Base-by-base conservation (phyloP, 2,329 filamentous ascomycete genomes). In the Thielaviopsis musarum region DNA sequence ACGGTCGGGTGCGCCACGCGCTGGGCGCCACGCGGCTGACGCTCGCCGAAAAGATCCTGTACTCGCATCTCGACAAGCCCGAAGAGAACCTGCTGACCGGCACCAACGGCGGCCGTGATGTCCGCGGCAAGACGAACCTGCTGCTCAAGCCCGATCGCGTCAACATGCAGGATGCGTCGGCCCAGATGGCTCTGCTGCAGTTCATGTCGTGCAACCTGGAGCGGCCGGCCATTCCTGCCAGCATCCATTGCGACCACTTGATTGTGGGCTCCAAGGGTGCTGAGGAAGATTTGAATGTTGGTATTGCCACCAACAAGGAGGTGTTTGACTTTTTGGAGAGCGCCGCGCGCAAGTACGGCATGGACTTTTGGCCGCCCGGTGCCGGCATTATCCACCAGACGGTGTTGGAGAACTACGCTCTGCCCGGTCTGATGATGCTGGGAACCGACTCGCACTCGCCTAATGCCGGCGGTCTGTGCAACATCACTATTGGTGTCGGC, bases 171-270 rank as follows among this genome's bases (percentile, higher is more conserved):
- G 93, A 98, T 76, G 93, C 93, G 15, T 95, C 89, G 30, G 93
- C 93, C 5, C 93, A 98, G 75, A 98, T 98, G 93, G 93, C 93
- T 1, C 76, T 98, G 64, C 76, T 98, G 66, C 93, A 98, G 73
- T 98, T 98, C 78, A 98, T 98, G 91, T 88, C 88, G 28, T 98
- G 93, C 72, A 88, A 89, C 59, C 79, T 98, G 58, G 87, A 86
- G 28, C 83, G 83, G 62, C 95, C 93, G 1, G 91, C 91, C 10
- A 91, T 98, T 56, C 93, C 93, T 12, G 91, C 93, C 55, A 96
- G 91, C 71, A 96, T 97, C 66, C 93, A 98, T 75, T 98, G 93
- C 73, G 93, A 98, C 75, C 93, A 98, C 72, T 85, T 98, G 83
- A 97, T 98, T 73, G 91, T 97, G 30, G 93, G 91, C 60, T 85